These are phyloP conservation scores for Starmerella gropengiesseri DNA, from an alignment of 805 yeast species.

Conservation along the genomic window DNA sequence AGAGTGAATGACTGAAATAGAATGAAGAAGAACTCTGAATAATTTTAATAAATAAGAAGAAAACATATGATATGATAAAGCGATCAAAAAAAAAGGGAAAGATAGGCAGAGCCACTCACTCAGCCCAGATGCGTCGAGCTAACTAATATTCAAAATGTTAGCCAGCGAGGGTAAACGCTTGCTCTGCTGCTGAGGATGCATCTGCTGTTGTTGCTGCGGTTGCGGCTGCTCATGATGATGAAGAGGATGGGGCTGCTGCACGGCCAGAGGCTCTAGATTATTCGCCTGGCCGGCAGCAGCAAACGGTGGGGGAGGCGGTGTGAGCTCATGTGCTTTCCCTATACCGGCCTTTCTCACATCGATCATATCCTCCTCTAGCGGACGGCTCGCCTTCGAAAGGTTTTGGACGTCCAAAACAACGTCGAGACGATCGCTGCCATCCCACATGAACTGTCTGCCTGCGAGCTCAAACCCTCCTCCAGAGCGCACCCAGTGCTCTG, in stretches of 20 bases:
- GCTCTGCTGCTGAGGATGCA: neutral
- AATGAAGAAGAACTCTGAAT: no score
- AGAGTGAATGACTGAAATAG: no score
- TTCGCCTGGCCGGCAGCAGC: constrained; percentile 14
- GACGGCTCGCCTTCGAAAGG: no score
- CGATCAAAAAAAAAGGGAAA: neutral
- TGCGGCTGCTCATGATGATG: no score
- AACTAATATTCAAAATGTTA: constrained; percentile 10
- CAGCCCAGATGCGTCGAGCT: neutral
- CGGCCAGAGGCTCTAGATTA: no score
- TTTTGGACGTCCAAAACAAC: constrained; percentile 9
- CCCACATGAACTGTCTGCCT: constrained; percentile 34
- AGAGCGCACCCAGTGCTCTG: constrained; percentile 9
- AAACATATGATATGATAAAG: no score
- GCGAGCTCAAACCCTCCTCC: constrained; percentile 33
- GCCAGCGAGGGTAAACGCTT: constrained; percentile 14
- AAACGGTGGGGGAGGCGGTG: constrained; percentile 3
- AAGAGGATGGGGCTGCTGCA: no score
- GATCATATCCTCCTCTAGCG: no score
- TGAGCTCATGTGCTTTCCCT: neutral
- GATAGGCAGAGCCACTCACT: neutral
- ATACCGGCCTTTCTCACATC: no score
- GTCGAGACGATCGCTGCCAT: constrained; percentile 29
- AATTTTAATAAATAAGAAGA: no score
- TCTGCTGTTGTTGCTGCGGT: no score